Percentiles rank a stretch among this genome's conserved stretches.
phyloP scores from a whole-genome alignment of 202 grass and related monocot genomes.

The Musa balbisiana region DNA sequence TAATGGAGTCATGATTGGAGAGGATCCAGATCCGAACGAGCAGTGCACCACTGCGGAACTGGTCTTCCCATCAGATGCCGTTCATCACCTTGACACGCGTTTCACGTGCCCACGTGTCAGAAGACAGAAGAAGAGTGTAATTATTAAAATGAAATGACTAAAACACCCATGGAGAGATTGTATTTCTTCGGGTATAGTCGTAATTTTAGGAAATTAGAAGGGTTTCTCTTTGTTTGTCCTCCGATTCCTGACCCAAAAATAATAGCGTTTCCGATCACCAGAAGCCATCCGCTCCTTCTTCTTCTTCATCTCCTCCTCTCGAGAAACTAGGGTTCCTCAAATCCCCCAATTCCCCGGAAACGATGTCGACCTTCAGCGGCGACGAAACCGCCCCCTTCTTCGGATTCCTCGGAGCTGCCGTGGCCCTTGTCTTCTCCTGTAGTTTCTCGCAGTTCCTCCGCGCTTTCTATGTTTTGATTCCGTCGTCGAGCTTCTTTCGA shows the following conservation, averaged over 20 bases:
- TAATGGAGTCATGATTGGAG: neutral
- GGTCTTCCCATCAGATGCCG: neutral
- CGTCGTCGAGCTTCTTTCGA: neutral
- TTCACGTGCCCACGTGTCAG: neutral
- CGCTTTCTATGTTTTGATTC: neutral
- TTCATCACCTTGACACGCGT: neutral
- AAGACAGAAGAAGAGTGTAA: neutral
- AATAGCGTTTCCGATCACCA: neutral
- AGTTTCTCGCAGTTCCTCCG: neutral
- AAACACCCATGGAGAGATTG: neutral
- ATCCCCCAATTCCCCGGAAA: neutral
- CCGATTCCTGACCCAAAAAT: neutral
- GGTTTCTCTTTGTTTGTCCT: neutral
- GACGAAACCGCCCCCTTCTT: slow-evolving; percentile 19
- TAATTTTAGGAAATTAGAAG: neutral
- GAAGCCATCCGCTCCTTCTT: neutral
- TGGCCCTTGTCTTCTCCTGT: slow-evolving; percentile 18
- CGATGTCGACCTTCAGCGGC: slow-evolving; percentile 16
- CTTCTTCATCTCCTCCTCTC: neutral
- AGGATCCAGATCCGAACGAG: neutral
- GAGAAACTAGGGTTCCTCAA: neutral
- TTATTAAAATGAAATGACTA: neutral
- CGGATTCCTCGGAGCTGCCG: slow-evolving; percentile 14
- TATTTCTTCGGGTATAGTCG: neutral
- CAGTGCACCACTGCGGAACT: too few relatives aligned